Evolutionary conservation across 768 basidiomycete genomes (phyloP), one percentile per base, ranked within the genome.

Genomic region (Pulveroboletus sp.): DNA sequence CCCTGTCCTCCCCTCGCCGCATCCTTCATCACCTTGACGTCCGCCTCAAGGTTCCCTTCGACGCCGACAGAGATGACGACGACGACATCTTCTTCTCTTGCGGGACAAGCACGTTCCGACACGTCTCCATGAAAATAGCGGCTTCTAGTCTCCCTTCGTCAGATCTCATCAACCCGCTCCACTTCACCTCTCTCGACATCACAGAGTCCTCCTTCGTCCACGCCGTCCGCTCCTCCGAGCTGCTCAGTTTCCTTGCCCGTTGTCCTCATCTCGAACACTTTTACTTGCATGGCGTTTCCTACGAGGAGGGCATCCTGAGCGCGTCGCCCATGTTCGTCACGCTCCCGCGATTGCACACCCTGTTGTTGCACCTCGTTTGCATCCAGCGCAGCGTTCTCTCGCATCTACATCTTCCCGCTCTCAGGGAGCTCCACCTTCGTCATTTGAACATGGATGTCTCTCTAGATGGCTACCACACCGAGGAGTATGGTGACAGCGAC

Each of bases 401-500:
- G 0, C 76, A 74, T 47, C 65, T 90, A n/a, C 60, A 82, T 53
- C 74, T 79, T 2, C 87, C 87, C 15, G 72, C 68, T 2, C 77
- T 89, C 27, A 65, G 65, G 36, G 76, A 79, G 42, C 79, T 90
- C 36, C 76, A 76, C 59, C 82, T 90, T 51, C 71, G 78, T 6
- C 79, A 83, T 53, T 69, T 88, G 17, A 89, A 89, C 58, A 78
- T 82, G 61, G 83, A 85, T 46, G 79, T 76, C 52, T 43, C 48
- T 39, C 49, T 65, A 3, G 39, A 57, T 4, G 58, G 61, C 14
- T 69, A 81, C 27, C 61, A 68, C 14, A 38, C 50, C 6, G 45
- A 63, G 26, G 86, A 87, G 48, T 69, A 74, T 6, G 86, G 86
- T 30, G 88, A 89, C 53, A 83, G 80, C 56, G 86, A 86, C 8